Percentiles rank a stretch among this genome's conserved stretches.
Conservation (phyloP, 805 yeast species). For the Metschnikowia bowlesiae region DNA sequence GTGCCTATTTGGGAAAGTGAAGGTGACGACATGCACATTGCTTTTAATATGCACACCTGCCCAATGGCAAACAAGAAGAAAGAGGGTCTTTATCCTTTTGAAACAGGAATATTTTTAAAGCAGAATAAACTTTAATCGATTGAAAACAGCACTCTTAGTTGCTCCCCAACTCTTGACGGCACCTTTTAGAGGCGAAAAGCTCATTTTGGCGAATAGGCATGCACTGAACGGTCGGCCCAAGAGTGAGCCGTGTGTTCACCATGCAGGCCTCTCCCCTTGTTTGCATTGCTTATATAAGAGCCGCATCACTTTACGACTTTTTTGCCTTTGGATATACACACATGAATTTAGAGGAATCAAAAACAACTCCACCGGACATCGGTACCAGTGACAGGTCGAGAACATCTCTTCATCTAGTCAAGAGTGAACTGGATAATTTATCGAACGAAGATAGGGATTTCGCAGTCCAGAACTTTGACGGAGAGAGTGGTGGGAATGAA, state of each 20-base stretch:
- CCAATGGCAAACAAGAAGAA: not conserved
- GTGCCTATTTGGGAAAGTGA: not conserved
- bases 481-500: slow-evolving; percentile 1
- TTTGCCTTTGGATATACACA: not conserved
- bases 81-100: not conserved
- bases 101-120: too few relatives aligned
- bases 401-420: slow-evolving; percentile 6
- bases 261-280: not conserved
- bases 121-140: too few relatives aligned
- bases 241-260: not conserved
- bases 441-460: slow-evolving; percentile 8
- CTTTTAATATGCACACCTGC: not conserved
- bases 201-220: too few relatives aligned
- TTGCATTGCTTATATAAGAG: not conserved
- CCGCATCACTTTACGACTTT: not conserved
- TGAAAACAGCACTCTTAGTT: not conserved
- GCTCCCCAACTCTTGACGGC: too few relatives aligned
- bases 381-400: not conserved
- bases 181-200: too few relatives aligned
- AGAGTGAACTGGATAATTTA: slow-evolving; percentile 6
- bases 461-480: slow-evolving; percentile 8
- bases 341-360: not conserved
- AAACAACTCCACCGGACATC: not conserved
- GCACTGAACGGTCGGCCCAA: not conserved
- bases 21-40: not conserved